Evolutionary conservation across 352 stramenopile genomes (phyloP).

Genomic region (Detonula confervacea): DNA sequence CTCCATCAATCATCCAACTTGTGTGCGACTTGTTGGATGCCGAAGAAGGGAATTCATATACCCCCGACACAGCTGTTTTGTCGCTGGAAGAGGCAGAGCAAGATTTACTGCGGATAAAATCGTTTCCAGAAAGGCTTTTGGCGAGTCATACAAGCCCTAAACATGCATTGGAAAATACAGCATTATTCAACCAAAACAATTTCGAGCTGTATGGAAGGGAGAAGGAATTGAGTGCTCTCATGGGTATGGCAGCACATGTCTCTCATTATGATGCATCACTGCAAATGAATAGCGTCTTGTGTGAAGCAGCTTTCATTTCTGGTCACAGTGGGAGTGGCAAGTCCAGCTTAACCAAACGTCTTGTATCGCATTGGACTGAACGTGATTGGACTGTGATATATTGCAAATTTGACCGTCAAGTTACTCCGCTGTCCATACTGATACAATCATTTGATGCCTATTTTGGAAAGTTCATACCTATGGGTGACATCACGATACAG

Average conservation of each 20-base stretch:
- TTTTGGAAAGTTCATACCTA: conserved; percentile 9
- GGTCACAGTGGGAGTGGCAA: conserved; percentile 19
- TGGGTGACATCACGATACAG: not conserved
- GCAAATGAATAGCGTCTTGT: not conserved
- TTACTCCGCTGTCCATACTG: not conserved
- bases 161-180: conserved; percentile 1
- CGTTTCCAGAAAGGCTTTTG: conserved; percentile 8
- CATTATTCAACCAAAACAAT: conserved; percentile 8
- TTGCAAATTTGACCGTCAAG: conserved; percentile 17
- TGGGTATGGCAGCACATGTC: conserved; percentile 3
- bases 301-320: conserved; percentile 15
- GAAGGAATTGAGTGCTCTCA: not conserved
- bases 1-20: conserved; percentile 11
- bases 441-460: conserved; percentile 9
- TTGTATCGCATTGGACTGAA: not conserved
- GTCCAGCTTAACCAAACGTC: not conserved
- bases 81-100: conserved; percentile 14
- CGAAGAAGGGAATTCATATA: not conserved
- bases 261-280: not conserved
- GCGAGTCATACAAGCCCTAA: conserved; percentile 5
- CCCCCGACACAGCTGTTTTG: conserved; percentile 6
- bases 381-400: conserved; percentile 10
- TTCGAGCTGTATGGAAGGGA: conserved; percentile 11
- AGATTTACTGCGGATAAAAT: conserved; percentile 14
- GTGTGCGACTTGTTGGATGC: conserved; percentile 18